These are phyloP conservation scores for Colletotrichum sp. DNA, from an alignment of 2,329 filamentous ascomycete species.

Conservation along the genomic window DNA sequence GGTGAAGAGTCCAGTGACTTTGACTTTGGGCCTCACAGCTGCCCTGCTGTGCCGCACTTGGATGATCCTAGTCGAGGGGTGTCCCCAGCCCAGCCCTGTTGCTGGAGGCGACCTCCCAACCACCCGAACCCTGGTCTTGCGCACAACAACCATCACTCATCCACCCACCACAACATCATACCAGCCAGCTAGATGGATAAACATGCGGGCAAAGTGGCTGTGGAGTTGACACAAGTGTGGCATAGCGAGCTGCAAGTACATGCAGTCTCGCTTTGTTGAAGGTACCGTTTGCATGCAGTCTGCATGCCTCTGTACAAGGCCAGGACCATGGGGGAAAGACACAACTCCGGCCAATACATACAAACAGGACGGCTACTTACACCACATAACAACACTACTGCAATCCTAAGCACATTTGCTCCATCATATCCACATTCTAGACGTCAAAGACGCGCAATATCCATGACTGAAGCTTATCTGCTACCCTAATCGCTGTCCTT, in stretches of 20 bases:
- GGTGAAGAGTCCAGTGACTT: neutral
- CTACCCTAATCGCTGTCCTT: neutral
- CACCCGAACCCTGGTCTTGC: neutral
- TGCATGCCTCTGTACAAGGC: neutral
- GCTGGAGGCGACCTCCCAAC: neutral
- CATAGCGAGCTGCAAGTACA: neutral
- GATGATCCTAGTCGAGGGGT: constrained; percentile 7
- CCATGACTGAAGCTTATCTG: constrained; percentile 15
- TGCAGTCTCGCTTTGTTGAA: constrained; percentile 8
- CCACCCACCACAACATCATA: constrained; percentile 1
- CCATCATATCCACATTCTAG: constrained; percentile 8
- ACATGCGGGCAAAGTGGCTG: neutral
- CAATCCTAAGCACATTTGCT: constrained; percentile 2
- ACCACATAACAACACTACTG: neutral
- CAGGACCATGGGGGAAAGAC: neutral
- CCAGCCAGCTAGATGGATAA: neutral
- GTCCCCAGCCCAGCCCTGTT: constrained; percentile 13
- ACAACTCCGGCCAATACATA: neutral
- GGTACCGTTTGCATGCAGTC: constrained; percentile 6
- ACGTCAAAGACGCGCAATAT: constrained; percentile 13
- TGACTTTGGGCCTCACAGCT: neutral
- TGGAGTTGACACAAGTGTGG: neutral
- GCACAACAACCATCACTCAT: constrained; percentile 12
- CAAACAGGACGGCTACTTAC: neutral
- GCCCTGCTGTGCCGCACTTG: neutral